Percentiles rank a stretch among this genome's conserved stretches.
These are phyloP conservation scores for Aureobasidium pullulans DNA, from an alignment of 2,329 filamentous ascomycete species.

Conservation along the genomic window DNA sequence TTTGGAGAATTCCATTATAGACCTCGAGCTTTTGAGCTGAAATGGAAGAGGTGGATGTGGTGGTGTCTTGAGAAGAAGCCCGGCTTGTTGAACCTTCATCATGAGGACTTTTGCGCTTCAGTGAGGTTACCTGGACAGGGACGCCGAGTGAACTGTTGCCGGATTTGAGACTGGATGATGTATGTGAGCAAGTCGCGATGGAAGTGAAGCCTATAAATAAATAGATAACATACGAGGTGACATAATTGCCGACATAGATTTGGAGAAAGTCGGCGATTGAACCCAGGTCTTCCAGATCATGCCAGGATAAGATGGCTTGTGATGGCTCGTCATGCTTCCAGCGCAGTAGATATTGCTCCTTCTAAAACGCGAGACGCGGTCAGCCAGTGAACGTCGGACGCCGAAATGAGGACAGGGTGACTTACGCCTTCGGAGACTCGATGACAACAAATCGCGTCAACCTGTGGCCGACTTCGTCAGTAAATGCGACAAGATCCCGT, in stretches of 20 bases:
- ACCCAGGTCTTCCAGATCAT: conserved; percentile 33
- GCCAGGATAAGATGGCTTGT: conserved; percentile 35
- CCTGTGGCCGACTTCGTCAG: conserved; percentile 8
- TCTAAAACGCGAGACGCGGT: conserved; percentile 16
- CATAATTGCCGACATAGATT: conserved; percentile 30
- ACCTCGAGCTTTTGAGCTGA: conserved; percentile 18
- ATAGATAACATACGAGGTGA: background rate
- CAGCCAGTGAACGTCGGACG: background rate
- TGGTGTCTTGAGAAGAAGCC: background rate
- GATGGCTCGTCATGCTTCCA: conserved; percentile 28
- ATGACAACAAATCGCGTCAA: conserved; percentile 24
- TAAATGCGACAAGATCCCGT: background rate
- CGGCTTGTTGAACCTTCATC: conserved; percentile 8
- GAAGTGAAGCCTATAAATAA: background rate
- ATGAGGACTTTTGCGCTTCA: conserved; percentile 24
- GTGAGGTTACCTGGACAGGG: background rate
- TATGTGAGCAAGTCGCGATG: background rate
- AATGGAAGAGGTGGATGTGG: background rate
- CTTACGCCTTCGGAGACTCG: conserved; percentile 22
- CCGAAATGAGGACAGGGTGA: background rate
- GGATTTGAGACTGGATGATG: background rate
- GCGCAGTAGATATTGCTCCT: conserved; percentile 37
- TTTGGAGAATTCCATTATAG: conserved; percentile 36
- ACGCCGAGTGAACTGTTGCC: background rate
- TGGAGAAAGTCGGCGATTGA: conserved; percentile 35